Conservation (phyloP, 768 basidiomycete genomes). For the Mycena polygramma region DNA sequence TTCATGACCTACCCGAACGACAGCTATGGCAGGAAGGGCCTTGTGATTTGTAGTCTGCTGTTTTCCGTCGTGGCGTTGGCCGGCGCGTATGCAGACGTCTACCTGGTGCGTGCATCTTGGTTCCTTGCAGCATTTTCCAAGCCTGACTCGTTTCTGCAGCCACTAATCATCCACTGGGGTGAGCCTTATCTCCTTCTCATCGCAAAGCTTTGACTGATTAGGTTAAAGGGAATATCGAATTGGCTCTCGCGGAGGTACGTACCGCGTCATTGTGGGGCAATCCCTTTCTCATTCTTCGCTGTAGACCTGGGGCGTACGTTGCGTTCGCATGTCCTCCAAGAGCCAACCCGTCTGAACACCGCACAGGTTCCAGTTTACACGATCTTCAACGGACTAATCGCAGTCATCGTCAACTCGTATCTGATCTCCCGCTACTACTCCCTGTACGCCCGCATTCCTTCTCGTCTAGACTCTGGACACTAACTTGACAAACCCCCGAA, state of each 20-base stretch:
- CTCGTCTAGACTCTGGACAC: too few species aligned
- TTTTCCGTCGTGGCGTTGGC: slow-evolving; percentile 1
- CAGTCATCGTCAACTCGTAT: slow-evolving; percentile 4
- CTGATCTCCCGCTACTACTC: slow-evolving; percentile 16
- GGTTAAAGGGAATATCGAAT: neutral
- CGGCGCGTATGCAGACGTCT: slow-evolving; percentile 12
- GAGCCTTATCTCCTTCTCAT: neutral
- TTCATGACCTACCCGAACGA: neutral
- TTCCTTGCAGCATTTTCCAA: too few species aligned
- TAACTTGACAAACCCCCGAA: neutral
- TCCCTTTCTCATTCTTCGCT: neutral
- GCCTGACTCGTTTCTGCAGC: too few species aligned
- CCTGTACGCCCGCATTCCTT: slow-evolving; percentile 2
- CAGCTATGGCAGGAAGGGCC: neutral
- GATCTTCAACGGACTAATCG: neutral
- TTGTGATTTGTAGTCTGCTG: neutral
- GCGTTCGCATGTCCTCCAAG: neutral
- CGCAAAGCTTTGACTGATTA: neutral
- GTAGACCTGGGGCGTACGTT: slow-evolving; percentile 8
- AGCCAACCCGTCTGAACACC: neutral
- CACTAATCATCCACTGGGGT: slow-evolving; percentile 13
- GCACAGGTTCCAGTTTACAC: neutral
- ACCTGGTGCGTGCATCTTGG: slow-evolving; percentile 4
- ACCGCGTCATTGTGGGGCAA: neutral
- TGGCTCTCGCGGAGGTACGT: neutral